These are phyloP conservation scores for Plenodomus tracheiphilus DNA, from an alignment of 2,329 filamentous ascomycete species.

Conservation along the genomic window DNA sequence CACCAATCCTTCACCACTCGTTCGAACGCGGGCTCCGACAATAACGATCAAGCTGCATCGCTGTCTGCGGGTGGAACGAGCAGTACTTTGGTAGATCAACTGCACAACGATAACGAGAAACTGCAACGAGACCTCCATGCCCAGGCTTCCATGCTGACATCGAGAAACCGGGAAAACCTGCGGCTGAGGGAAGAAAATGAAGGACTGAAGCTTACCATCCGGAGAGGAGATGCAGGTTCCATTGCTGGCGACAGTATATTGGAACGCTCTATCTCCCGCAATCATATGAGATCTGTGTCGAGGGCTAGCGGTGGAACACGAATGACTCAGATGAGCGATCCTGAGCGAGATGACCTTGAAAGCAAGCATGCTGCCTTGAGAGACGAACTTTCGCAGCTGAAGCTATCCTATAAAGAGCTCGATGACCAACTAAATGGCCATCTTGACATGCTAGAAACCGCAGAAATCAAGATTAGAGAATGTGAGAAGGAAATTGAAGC, in stretches of 20 bases:
- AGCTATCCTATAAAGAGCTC: conserved; percentile 87
- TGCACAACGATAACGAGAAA: conserved; percentile 91
- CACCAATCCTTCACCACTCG: conserved; percentile 43
- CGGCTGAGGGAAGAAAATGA: conserved; percentile 96
- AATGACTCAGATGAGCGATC: conserved; percentile 68
- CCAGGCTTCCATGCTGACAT: conserved; percentile 96
- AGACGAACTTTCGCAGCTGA: conserved; percentile 83
- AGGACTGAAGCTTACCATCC: conserved; percentile 85
- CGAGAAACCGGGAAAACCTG: conserved; percentile 92
- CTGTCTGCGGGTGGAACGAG: conserved; percentile 49
- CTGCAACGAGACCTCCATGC: conserved; percentile 89
- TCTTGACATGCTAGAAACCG: conserved; percentile 74
- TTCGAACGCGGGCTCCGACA: conserved; percentile 47
- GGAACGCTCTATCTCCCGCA: conserved; percentile 89
- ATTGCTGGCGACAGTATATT: conserved; percentile 83
- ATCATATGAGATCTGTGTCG: conserved; percentile 74
- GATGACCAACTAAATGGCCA: conserved; percentile 80
- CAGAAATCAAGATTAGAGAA: conserved; percentile 61
- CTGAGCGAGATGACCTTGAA: conserved; percentile 76
- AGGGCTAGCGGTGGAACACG: conserved; percentile 63
- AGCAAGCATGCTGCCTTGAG: conserved; percentile 79
- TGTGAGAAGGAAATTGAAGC: conserved; percentile 82
- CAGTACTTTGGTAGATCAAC: conserved; percentile 78
- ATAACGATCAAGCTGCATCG: conserved; percentile 35
- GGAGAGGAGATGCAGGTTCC: conserved; percentile 66